Conservation (phyloP, 768 basidiomycete species). For the Udeniomyces megalosporus region DNA sequence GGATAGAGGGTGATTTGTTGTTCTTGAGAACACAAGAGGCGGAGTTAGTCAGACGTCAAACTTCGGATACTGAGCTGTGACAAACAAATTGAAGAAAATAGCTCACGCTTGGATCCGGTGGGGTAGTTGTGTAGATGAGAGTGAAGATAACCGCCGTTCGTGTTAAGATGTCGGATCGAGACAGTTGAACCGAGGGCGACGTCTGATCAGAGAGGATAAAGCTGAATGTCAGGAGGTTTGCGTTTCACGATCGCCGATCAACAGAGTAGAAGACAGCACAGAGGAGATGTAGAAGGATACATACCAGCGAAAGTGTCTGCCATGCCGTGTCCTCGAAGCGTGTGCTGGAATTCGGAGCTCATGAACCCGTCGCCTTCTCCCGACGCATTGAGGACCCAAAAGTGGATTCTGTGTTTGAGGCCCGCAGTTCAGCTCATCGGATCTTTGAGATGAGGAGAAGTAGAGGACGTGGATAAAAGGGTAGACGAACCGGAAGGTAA, state of each 20-base stretch:
- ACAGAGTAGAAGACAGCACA: not conserved
- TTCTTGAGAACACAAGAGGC: slow-evolving; percentile 37
- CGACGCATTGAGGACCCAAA: slow-evolving; percentile 66
- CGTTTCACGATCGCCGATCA: too few relatives aligned
- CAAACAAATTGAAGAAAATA: not conserved
- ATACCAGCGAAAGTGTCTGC: slow-evolving; percentile 75
- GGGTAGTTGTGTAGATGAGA: slow-evolving; percentile 86
- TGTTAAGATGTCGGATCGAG: slow-evolving; percentile 77
- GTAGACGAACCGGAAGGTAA: slow-evolving; percentile 47
- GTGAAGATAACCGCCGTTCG: slow-evolving; percentile 97
- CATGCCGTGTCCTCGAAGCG: slow-evolving; percentile 76
- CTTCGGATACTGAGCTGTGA: too few relatives aligned
- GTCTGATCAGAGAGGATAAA: slow-evolving; percentile 35
- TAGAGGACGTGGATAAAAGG: too few relatives aligned
- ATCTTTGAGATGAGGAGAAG: too few relatives aligned
- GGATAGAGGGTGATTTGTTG: slow-evolving; percentile 99
- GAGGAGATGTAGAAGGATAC: slow-evolving; percentile 19
- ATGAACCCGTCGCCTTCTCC: slow-evolving; percentile 99
- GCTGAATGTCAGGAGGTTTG: too few relatives aligned
- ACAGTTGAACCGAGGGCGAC: slow-evolving; percentile 69
- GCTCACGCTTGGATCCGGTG: slow-evolving; percentile 70
- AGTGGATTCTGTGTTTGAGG: slow-evolving; percentile 50
- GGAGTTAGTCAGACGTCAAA: slow-evolving; percentile 9
- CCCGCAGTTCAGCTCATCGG: too few relatives aligned
- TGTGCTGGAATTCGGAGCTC: slow-evolving; percentile 98